These are phyloP conservation scores for Trichoderma oligosporum DNA, from an alignment of 2,329 filamentous ascomycete genomes.

Conservation along the genomic window DNA sequence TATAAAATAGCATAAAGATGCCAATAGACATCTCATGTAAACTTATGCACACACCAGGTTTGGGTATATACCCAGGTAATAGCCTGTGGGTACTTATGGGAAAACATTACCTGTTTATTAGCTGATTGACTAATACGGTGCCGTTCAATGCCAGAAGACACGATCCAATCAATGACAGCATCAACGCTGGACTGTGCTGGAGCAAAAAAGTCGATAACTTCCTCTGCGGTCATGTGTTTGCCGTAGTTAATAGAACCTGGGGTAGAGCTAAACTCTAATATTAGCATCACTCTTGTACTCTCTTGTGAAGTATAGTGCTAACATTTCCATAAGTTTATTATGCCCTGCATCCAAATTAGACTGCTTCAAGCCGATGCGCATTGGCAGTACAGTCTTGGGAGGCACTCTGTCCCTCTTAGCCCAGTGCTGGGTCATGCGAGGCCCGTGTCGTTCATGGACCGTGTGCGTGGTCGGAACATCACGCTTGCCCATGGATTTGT, in stretches of 20 bases:
- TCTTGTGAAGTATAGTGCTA: background rate
- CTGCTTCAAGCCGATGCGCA: conserved; percentile 38
- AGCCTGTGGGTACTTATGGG: background rate
- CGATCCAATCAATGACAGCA: conserved; percentile 51
- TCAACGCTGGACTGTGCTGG: conserved; percentile 42
- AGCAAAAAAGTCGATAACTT: conserved; percentile 21
- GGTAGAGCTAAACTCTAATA: background rate
- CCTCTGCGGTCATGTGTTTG: conserved; percentile 8
- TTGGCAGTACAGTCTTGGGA: conserved; percentile 33
- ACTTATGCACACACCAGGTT: background rate
- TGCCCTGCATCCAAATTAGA: background rate
- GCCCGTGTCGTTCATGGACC: background rate
- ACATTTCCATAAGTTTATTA: conserved; percentile 9
- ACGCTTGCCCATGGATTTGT: background rate
- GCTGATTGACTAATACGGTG: conserved; percentile 46
- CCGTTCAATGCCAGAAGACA: conserved; percentile 45
- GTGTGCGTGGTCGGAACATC: background rate
- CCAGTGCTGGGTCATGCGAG: conserved; percentile 14
- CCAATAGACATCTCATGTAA: background rate
- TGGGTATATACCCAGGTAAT: background rate
- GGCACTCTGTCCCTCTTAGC: conserved; percentile 1
- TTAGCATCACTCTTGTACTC: background rate
- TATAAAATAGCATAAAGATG: background rate
- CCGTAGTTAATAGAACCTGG: conserved; percentile 3
- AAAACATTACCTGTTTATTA: conserved; percentile 31